A percentile compares a stretch with the other conserved stretches of the same genome.
Evolutionary conservation across 1,139 yeast genomes (phyloP).

Genomic region (Zygoascus meyerae): DNA sequence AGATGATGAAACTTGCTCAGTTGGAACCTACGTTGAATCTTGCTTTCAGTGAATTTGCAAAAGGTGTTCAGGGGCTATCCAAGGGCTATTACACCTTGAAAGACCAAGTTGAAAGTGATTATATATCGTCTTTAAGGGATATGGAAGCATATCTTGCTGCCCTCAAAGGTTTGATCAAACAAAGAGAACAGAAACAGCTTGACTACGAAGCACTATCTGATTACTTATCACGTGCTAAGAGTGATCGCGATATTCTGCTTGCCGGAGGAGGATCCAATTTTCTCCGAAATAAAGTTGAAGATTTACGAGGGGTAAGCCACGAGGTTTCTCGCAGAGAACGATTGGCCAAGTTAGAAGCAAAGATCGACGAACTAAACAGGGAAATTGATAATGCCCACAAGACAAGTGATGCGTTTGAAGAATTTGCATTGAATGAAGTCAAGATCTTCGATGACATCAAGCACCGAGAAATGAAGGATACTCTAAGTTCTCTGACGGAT

Average conservation of each 20-base stretch:
- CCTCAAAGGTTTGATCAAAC: slow-evolving; percentile 66
- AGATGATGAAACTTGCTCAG: slow-evolving; percentile 60
- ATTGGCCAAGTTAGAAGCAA: slow-evolving; percentile 46
- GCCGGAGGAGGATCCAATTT: slow-evolving; percentile 51
- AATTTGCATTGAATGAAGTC: slow-evolving; percentile 62
- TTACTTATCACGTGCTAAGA: slow-evolving; percentile 62
- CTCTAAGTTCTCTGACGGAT: slow-evolving; percentile 67
- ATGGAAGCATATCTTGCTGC: slow-evolving; percentile 79
- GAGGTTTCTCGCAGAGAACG: slow-evolving; percentile 51
- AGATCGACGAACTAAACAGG: slow-evolving; percentile 50
- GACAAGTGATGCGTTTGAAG: slow-evolving; percentile 66
- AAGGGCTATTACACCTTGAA: slow-evolving; percentile 44
- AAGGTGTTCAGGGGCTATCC: slow-evolving; percentile 47
- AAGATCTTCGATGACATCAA: slow-evolving; percentile 78
- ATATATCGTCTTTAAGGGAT: slow-evolving; percentile 76
- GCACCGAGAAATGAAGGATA: slow-evolving; percentile 64
- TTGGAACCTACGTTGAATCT: slow-evolving; percentile 44
- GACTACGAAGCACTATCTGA: slow-evolving; percentile 84
- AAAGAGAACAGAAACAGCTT: slow-evolving; percentile 85
- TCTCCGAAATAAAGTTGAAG: slow-evolving; percentile 51
- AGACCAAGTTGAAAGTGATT: slow-evolving; percentile 71
- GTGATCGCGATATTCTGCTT: slow-evolving; percentile 57
- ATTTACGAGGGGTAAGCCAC: slow-evolving; percentile 55
- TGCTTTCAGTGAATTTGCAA: slow-evolving; percentile 50
- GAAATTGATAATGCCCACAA: slow-evolving; percentile 63